Evolutionary conservation across 2,329 filamentous ascomycete species (phyloP).

Genomic region (Exophiala spinifera): DNA sequence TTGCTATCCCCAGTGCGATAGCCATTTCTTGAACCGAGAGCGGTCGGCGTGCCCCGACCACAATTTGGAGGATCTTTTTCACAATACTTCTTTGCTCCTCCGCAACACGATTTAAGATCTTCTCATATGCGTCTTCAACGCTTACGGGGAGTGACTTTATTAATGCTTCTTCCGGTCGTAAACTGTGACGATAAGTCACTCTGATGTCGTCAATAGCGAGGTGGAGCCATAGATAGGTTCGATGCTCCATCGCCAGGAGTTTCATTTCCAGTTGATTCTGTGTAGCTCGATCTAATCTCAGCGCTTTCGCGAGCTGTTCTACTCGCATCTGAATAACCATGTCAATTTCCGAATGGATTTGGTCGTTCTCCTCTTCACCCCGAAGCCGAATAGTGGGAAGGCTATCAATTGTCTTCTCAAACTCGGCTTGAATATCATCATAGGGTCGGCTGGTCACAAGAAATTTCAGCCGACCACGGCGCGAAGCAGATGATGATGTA

Average conservation of each 20-base stretch:
- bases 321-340: no score
- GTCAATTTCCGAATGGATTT: slow-evolving; percentile 19
- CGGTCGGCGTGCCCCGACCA: slow-evolving; percentile 30
- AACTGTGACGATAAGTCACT: slow-evolving; percentile 12
- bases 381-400: slow-evolving; percentile 10
- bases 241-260: slow-evolving; percentile 27
- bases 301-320: no score
- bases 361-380: neutral
- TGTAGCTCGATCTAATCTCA: no score
- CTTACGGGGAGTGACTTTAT: slow-evolving; percentile 25
- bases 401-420: slow-evolving; percentile 10
- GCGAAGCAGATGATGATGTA: no score
- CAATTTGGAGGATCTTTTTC: slow-evolving; percentile 28
- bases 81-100: slow-evolving; percentile 6
- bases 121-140: slow-evolving; percentile 33
- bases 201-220: slow-evolving; percentile 28
- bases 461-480: slow-evolving; percentile 22
- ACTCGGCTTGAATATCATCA: slow-evolving; percentile 20
- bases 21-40: slow-evolving; percentile 30
- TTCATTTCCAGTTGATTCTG: no score
- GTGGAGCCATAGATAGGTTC: slow-evolving; percentile 34
- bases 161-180: slow-evolving; percentile 11
- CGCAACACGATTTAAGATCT: slow-evolving; percentile 25
- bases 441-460: slow-evolving; percentile 35
- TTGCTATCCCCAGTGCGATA: slow-evolving; percentile 25